phyloP scores from a whole-genome alignment of 805 yeast species.

The Nakazawaea siamensis region DNA sequence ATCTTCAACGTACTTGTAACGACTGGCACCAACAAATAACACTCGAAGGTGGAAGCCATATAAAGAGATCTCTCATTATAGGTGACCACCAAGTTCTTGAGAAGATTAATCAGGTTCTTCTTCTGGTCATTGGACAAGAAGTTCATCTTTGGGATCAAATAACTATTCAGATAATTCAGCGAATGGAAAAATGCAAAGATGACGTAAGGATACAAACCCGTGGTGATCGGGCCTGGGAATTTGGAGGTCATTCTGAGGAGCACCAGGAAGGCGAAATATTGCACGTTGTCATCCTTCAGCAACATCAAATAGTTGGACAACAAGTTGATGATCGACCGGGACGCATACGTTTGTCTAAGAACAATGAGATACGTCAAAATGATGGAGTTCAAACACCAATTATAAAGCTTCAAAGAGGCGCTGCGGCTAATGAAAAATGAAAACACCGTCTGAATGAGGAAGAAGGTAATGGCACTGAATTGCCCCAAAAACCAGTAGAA shows the following conservation, averaged over 20 bases:
- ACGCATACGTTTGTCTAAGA: constrained; percentile 47
- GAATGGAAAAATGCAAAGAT: constrained; percentile 61
- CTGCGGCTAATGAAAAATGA: constrained; percentile 32
- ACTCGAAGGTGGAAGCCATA: constrained; percentile 38
- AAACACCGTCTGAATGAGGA: constrained; percentile 27
- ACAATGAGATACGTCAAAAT: constrained; percentile 57
- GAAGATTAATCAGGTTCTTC: constrained; percentile 18
- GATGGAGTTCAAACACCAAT: constrained; percentile 38
- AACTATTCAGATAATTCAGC: constrained; percentile 46
- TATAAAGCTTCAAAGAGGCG: constrained; percentile 27
- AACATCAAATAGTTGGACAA: constrained; percentile 21
- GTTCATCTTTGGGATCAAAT: constrained; percentile 38
- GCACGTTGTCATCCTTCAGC: constrained; percentile 51
- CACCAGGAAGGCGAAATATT: constrained; percentile 42
- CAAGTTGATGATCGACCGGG: constrained; percentile 21
- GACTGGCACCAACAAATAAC: constrained; percentile 30
- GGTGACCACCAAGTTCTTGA: constrained; percentile 24
- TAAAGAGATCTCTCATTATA: constrained; percentile 35
- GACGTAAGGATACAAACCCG: constrained; percentile 51
- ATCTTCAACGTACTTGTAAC: constrained; percentile 33
- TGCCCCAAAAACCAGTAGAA: constrained; percentile 69
- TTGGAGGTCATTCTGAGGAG: constrained; percentile 32
- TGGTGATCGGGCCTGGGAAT: constrained; percentile 30
- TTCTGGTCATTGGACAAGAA: constrained; percentile 21
- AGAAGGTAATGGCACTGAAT: constrained; percentile 36